phyloP scores from a whole-genome alignment of 2,329 filamentous ascomycete species.

The Calonectria crousiana region DNA sequence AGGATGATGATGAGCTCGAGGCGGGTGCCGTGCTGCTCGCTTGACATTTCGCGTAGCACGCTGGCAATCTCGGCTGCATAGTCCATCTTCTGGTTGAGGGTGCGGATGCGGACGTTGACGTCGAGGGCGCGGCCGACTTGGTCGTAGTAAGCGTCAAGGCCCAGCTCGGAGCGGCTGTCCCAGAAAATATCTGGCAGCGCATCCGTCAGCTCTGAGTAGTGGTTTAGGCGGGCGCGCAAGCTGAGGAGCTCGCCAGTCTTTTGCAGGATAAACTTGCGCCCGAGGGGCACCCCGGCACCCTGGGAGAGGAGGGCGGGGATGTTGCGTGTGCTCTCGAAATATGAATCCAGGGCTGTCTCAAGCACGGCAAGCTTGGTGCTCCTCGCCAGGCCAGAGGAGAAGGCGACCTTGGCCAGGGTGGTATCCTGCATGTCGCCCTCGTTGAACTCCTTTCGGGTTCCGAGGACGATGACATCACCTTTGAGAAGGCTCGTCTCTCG shows the following conservation, averaged over 20 bases:
- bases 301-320: conserved; percentile 84
- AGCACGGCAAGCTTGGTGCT: conserved; percentile 95
- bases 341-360: conserved; percentile 83
- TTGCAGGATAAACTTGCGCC: conserved; percentile 84
- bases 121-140: conserved; percentile 91
- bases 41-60: conserved; percentile 87
- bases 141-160: conserved; percentile 94
- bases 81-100: conserved; percentile 96
- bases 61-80: conserved; percentile 96
- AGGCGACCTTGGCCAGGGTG: conserved; percentile 93
- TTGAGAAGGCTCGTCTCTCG: conserved; percentile 82
- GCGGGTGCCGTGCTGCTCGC: conserved; percentile 88
- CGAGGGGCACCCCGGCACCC: conserved; percentile 59
- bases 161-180: conserved; percentile 90
- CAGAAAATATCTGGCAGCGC: conserved; percentile 96
- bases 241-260: conserved; percentile 94
- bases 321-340: conserved; percentile 86
- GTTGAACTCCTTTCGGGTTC: conserved; percentile 73
- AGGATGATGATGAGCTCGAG: conserved; percentile 97
- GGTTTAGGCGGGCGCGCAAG: conserved; percentile 91
- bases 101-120: conserved; percentile 89
- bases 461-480: conserved; percentile 90
- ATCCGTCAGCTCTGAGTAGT: conserved; percentile 97
- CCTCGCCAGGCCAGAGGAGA: conserved; percentile 92
- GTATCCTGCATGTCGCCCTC: conserved; percentile 63